Conservation (phyloP, 148 eudicot species). For the Rhododendron simsii region DNA sequence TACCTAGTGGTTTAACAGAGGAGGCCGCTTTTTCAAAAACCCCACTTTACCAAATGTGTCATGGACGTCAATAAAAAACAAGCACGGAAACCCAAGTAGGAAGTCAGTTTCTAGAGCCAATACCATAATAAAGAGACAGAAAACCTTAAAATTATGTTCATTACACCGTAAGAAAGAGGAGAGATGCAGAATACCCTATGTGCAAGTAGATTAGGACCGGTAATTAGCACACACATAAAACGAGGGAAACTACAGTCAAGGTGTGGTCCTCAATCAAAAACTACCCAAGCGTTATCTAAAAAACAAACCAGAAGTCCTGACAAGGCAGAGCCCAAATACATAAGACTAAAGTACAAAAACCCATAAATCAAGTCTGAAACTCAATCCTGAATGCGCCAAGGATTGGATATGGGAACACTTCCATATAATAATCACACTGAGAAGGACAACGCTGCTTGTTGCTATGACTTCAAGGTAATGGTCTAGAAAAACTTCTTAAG, state of each 20-base stretch:
- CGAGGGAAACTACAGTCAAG: not conserved
- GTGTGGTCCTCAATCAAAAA: not conserved
- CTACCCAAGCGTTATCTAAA: not conserved
- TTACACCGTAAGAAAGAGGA: not conserved
- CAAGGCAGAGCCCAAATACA: not conserved
- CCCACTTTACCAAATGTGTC: not conserved
- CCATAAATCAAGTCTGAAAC: not conserved
- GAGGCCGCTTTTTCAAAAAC: not conserved
- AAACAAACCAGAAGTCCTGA: not conserved
- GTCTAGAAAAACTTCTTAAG: not conserved
- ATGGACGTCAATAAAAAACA: not conserved
- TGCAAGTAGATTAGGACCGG: not conserved
- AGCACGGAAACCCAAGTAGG: not conserved
- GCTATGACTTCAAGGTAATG: not conserved
- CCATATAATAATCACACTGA: not conserved
- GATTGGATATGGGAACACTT: not conserved
- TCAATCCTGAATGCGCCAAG: not conserved
- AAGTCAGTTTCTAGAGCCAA: slow-evolving; percentile 1
- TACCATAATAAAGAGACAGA: not conserved
- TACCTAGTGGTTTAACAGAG: not conserved
- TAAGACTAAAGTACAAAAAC: not conserved
- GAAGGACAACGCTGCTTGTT: not conserved
- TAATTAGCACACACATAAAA: not conserved
- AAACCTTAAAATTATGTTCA: not conserved
- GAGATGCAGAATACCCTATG: not conserved